Evolutionary conservation across 2,329 filamentous ascomycete species (phyloP), one percentile per base, ranked within the genome.

Genomic region (Celoporthe dispersa): DNA sequence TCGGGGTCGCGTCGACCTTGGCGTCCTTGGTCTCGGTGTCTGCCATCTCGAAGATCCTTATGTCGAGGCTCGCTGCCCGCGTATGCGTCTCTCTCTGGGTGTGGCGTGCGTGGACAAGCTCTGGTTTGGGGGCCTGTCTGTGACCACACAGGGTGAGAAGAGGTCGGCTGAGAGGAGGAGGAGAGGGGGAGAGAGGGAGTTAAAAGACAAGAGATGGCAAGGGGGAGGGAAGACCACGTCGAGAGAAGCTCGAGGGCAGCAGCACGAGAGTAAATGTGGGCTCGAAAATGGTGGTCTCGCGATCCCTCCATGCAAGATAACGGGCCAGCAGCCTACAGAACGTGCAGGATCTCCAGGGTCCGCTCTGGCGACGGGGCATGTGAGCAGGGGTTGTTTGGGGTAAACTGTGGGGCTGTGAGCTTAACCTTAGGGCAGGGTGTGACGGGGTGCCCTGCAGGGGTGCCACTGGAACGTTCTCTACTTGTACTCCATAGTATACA

Each of bases 11-110:
- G n/a, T n/a, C n/a, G n/a, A n/a, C n/a, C n/a, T n/a, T n/a, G n/a
- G n/a, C n/a, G n/a, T n/a, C n/a, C 59, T 64, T 64, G 28, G 25
- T 33, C 16, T 51, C 12, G 61, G 62, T 65, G 44, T 72, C 70
- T 28, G 68, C 68, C 70, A 72, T 72, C 3, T 39, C 60, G 60
- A 22, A 3, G 9, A 14, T 57, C 11, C n/a, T 14, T 39, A n/a
- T n/a, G 8, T 33, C 4, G 4, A 25, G 35, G 19, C 11, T 31
- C 35, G 39, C 28, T 55, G 28, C 25, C 28, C 31, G 25, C 41
- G 25, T 33, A 28, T 48, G 14, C 41, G 28, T 12, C 7, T 9
- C 5, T 64, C 39, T 41, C n/a, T 39, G n/a, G 8, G 35, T 31
- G 66, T 57, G 6, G 37, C 14, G 28, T 61, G 37, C 7, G 37